A percentile compares a stretch with the other conserved stretches of the same genome.
These are phyloP conservation scores for Ligustrum vulgare DNA, from an alignment of 257 asterid species.

Conservation along the genomic window DNA sequence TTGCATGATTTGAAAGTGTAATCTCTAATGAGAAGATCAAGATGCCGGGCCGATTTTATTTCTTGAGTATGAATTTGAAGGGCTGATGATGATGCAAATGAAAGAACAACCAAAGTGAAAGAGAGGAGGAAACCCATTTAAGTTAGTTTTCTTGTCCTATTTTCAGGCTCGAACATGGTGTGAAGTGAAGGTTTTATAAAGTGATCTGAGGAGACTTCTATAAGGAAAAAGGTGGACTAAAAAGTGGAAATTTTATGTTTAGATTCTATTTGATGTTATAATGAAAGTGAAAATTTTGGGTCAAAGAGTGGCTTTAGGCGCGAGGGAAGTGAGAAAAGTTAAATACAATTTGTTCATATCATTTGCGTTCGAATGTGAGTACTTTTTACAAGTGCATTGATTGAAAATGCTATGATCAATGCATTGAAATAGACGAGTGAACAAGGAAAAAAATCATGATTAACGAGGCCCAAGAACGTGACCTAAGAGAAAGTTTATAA, in stretches of 20 bases:
- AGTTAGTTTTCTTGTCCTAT: slow-evolving; percentile 22
- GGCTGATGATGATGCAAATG: slow-evolving; percentile 31
- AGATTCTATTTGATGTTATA: neutral
- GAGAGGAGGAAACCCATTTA: slow-evolving; percentile 46
- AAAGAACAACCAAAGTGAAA: slow-evolving; percentile 36
- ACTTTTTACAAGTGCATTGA: neutral
- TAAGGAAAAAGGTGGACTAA: neutral
- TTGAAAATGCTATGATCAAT: neutral
- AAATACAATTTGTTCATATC: neutral
- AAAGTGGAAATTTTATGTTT: slow-evolving; percentile 15
- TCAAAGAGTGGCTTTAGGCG: neutral
- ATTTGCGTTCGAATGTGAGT: neutral
- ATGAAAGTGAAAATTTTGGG: neutral
- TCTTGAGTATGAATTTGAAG: slow-evolving; percentile 34
- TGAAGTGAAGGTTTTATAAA: neutral
- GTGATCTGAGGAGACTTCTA: neutral
- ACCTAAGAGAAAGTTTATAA: neutral
- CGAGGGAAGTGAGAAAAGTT: neutral
- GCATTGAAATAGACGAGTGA: neutral
- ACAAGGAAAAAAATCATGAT: neutral
- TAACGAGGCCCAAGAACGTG: neutral
- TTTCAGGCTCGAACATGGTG: slow-evolving; percentile 22
- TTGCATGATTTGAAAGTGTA: slow-evolving; percentile 57
- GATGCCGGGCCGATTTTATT: slow-evolving; percentile 64
- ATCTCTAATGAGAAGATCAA: slow-evolving; percentile 67